These are phyloP conservation scores for Monosporascus sp. DNA, from an alignment of 2,329 filamentous ascomycete species.

Conservation along the genomic window DNA sequence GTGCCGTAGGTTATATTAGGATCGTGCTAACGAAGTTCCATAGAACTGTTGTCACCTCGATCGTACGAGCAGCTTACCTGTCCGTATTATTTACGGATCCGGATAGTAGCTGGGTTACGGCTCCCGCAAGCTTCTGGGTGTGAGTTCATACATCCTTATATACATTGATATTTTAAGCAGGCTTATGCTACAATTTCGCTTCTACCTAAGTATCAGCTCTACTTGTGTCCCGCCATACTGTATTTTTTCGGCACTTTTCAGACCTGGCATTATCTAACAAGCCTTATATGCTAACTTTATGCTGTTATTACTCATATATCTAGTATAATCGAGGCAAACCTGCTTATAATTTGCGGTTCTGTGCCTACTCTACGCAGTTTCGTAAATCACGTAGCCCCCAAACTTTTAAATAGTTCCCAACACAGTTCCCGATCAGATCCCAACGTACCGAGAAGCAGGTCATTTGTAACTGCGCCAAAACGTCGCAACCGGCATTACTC, in stretches of 20 bases:
- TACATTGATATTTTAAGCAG: not conserved
- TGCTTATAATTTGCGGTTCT: conserved; percentile 24
- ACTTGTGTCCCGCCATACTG: too few relatives aligned
- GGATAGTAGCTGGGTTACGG: conserved; percentile 5
- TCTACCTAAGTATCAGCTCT: too few relatives aligned
- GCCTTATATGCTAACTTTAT: too few relatives aligned
- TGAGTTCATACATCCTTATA: not conserved
- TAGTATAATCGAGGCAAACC: conserved; percentile 23
- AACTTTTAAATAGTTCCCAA: not conserved
- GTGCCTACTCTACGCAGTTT: conserved; percentile 23
- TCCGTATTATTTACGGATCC: not conserved
- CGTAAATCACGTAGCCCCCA: conserved; percentile 17
- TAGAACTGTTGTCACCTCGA: conserved; percentile 6
- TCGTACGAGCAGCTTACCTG: conserved; percentile 3
- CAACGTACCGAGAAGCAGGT: not conserved
- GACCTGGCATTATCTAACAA: too few relatives aligned
- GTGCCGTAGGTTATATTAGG: not conserved
- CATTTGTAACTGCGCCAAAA: not conserved
- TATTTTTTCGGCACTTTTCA: too few relatives aligned
- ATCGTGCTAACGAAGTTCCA: not conserved
- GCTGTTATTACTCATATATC: not conserved
- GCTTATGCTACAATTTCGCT: too few relatives aligned
- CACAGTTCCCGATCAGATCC: not conserved
- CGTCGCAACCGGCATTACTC: not conserved
- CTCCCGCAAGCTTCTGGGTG: conserved; percentile 4